These are phyloP conservation scores for Penicillium roqueforti DNA, from an alignment of 495 filamentous ascomycete genomes.

Conservation along the genomic window DNA sequence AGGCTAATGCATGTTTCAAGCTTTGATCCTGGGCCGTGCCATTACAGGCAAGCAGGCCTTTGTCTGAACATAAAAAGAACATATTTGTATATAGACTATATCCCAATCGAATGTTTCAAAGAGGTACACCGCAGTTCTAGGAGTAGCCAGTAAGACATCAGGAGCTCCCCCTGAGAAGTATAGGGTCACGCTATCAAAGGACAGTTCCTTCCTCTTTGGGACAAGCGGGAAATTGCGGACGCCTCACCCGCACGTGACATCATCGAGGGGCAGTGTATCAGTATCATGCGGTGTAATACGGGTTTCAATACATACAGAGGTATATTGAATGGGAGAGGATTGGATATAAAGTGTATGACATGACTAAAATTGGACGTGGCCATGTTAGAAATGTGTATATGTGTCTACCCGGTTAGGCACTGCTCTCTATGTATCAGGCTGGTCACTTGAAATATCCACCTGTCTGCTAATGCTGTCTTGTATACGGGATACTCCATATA, in stretches of 20 bases:
- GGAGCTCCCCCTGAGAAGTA: neutral
- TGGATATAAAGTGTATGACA: neutral
- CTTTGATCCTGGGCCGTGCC: conserved; percentile 64
- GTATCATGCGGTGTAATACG: neutral
- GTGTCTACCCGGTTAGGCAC: neutral
- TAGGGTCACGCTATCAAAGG: conserved; percentile 4
- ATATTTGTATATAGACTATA: conserved; percentile 8
- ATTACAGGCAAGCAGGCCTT: conserved; percentile 70
- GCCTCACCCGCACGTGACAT: conserved; percentile 33
- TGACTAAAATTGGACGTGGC: neutral
- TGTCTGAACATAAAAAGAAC: conserved; percentile 33
- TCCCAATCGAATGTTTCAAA: neutral
- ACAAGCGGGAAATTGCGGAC: conserved; percentile 11
- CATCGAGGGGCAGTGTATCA: conserved; percentile 24
- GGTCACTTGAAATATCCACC: neutral
- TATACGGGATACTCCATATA: too few species aligned
- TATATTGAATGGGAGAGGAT: neutral
- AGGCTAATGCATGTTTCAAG: conserved; percentile 22
- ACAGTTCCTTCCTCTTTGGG: conserved; percentile 17
- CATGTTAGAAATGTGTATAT: too few species aligned
- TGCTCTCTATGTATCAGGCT: neutral
- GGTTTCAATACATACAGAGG: conserved; percentile 3
- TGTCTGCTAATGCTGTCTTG: neutral
- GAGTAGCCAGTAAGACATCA: neutral
- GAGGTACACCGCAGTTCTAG: too few species aligned